Base-by-base conservation (phyloP, 1,139 yeast genomes). In the Candida gigantensis region DNA sequence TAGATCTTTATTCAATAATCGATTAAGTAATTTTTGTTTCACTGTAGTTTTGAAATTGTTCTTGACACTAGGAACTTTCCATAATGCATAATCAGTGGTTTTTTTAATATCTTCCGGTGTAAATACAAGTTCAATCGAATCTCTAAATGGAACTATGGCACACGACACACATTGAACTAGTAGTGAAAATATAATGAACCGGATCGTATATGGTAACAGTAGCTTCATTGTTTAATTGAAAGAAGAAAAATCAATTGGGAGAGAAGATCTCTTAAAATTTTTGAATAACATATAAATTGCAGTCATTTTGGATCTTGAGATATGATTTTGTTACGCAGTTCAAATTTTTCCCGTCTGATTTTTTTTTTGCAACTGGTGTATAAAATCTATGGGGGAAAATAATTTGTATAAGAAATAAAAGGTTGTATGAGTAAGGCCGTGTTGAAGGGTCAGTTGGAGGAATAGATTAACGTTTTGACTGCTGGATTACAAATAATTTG, bases 31-130 rank as follows among this genome's bases (percentile, higher is more conserved):
- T 47, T 50, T 52, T 32, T 55, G 68, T 58, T 70, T 72, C 10
- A 72, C 68, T 51, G 71, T 66, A 64, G 71, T 41, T 32, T 52
- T 51, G 30, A 55, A 34, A 13, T 43, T 44, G 7, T 45, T 35
- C 24, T 53, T 55, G 13, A 50, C 44, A 28, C 50, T 49, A 3
- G 62, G 60, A 3, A 53, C 38, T 36, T 53, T 55, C 36, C 50
- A 41, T 29, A 45, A 36, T 3, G 51, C 51, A 32, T 55, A 50
- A 26, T 46, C 51, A 1, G 57, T 53, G n/a, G 57, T 53, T 28
- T 51, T 46, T 28, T 49, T 52, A 13, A 59, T 27, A 39, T 60
- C 65, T 15, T 55, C 50, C 2, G 58, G 53, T 1, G 60, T 54
- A 17, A 60, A 31, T 1, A 51, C 55, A 6, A 59, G 32, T 34